Conservation (phyloP, 2,329 filamentous ascomycete species). For the Beauveria sp. region DNA sequence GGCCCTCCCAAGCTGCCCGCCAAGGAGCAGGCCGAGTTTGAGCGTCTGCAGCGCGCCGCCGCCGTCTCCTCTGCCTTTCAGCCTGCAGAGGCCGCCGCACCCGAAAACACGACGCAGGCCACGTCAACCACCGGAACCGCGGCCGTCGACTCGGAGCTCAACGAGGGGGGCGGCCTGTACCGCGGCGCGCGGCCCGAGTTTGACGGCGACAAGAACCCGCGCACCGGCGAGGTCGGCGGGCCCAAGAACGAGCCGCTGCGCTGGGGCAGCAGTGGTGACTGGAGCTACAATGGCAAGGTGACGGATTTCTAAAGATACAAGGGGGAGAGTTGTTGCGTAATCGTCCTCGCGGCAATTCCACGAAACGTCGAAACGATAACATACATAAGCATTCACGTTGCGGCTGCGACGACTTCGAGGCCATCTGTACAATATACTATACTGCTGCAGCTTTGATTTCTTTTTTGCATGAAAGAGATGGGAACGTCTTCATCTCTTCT, state of each 20-base stretch:
- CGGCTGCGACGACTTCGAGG: too few relatives aligned
- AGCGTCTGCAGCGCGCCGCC: conserved; percentile 67
- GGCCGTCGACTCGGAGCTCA: conserved; percentile 26
- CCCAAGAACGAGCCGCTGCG: conserved; percentile 94
- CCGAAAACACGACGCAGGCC: conserved; percentile 21
- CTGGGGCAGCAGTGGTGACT: conserved; percentile 71
- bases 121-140: conserved; percentile 28
- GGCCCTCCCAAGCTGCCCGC: conserved; percentile 80
- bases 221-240: conserved; percentile 90
- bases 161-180: conserved; percentile 59
- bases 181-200: conserved; percentile 84
- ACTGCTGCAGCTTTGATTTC: too few relatives aligned
- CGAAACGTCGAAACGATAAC: too few relatives aligned
- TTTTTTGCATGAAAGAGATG: background rate
- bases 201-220: conserved; percentile 82
- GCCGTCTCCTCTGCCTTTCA: conserved; percentile 37
- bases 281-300: conserved; percentile 91
- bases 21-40: conserved; percentile 84
- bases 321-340: too few relatives aligned
- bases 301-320: conserved; percentile 64
- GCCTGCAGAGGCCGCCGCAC: conserved; percentile 20
- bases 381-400: too few relatives aligned
- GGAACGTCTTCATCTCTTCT: background rate
- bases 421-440: background rate
- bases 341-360: too few relatives aligned